These are phyloP conservation scores for Claviceps spartinae DNA, from an alignment of 2,329 filamentous ascomycete species.

Conservation along the genomic window DNA sequence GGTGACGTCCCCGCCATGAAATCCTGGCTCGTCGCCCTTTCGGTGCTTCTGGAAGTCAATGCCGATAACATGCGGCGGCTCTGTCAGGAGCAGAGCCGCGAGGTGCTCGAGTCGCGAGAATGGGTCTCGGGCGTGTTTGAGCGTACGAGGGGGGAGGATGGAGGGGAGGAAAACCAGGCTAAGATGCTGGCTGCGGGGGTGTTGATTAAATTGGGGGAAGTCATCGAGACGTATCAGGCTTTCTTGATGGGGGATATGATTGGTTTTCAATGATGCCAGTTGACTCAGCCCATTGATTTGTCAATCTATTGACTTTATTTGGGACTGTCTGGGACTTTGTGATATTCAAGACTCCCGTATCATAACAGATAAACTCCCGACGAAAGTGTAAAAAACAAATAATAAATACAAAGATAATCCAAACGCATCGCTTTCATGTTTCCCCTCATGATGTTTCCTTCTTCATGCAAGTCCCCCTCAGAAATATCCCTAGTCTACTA, in stretches of 20 bases:
- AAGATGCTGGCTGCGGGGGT: constrained; percentile 68
- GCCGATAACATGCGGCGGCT: constrained; percentile 55
- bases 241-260: constrained; percentile 60
- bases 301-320: too few species aligned
- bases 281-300: neutral
- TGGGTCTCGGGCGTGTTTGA: constrained; percentile 75
- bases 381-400: too few species aligned
- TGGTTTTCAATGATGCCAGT: constrained; percentile 15
- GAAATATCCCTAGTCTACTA: too few species aligned
- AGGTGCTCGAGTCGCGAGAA: constrained; percentile 73
- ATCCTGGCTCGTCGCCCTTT: constrained; percentile 63
- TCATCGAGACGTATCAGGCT: constrained; percentile 68
- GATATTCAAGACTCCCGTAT: too few species aligned
- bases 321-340: too few species aligned
- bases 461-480: too few species aligned
- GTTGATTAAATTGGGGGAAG: constrained; percentile 64
- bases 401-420: too few species aligned
- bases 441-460: too few species aligned
- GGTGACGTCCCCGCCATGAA: constrained; percentile 55
- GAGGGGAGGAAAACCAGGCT: constrained; percentile 61
- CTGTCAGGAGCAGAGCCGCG: constrained; percentile 58
- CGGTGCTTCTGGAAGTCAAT: constrained; percentile 74
- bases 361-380: too few species aligned
- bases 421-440: too few species aligned
- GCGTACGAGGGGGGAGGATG: constrained; percentile 34